Evolutionary conservation across 495 filamentous ascomycete genomes (phyloP), one percentile per base, ranked within the genome.

Genomic region (Aspergillus heteromorphus): DNA sequence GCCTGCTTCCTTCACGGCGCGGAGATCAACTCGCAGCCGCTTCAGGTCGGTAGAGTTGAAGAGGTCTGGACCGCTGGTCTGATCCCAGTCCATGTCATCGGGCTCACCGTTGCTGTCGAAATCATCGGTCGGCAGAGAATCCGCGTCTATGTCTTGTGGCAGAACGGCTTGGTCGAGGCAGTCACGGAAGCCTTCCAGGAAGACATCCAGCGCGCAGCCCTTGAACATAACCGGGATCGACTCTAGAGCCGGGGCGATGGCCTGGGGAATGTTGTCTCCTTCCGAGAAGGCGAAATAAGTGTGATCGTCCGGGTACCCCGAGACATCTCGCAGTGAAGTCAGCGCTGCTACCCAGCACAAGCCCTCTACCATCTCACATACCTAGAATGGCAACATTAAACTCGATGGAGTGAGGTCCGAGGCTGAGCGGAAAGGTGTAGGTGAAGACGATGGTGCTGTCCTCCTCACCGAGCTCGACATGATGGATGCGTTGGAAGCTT

Each of bases 291-390:
- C 59, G 53, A 83, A 75, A 54, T 81, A 87, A 40, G 66, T 70
- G 59, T 88, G 87, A 23, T 63, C 64, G 18, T 67, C 70, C 2
- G 87, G 88, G 57, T 92, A 92, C 8, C 88, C 83, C 38, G 73
- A 69, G 4, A 83, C 60, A 54, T 89, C 84, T 82, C n/a, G 2
- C 13, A 14, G n/a, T 4, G 19, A 5, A 36, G 14, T 21, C 14
- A 13, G 11, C 10, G 25, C 40, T 0, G 54, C 57, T 9, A 62
- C 31, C 53, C 45, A 21, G 45, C 40, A 36, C 30, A 23, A 11
- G 64, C 21, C 45, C 40, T 20, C 11, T 6, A 31, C 19, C 56
- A 40, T 1, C 40, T 23, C 38, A 67, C 72, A 49, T 68, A 85
- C 81, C 80, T 63, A 79, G 71, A 4, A 85, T 68, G 7, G 83